A percentile compares a stretch with the other conserved stretches of the same genome.
Evolutionary conservation across 331 rosid species (phyloP).

Genomic region (Stylosanthes scabra): DNA sequence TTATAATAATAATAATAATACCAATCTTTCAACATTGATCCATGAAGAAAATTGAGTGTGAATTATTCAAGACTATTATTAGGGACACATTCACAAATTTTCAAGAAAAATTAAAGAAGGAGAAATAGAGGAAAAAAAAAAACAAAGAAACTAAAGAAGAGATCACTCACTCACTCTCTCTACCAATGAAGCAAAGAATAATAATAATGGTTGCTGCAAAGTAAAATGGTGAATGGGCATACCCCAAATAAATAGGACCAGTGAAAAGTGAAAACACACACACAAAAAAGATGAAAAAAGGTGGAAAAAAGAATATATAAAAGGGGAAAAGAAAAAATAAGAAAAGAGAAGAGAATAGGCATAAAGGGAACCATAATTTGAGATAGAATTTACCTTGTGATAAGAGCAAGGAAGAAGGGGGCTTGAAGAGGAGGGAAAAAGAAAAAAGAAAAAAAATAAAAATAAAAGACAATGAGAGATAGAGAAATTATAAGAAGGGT

Average conservation of each 20-base stretch:
- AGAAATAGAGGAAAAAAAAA: not conserved
- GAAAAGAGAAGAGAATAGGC: not conserved
- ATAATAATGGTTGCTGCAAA: slow-evolving; percentile 1
- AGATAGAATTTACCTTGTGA: slow-evolving; percentile 87
- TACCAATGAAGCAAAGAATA: slow-evolving; percentile 34
- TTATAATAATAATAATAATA: not conserved
- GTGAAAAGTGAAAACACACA: slow-evolving; percentile 9
- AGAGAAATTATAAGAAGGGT: slow-evolving; percentile 34
- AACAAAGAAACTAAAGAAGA: slow-evolving; percentile 28
- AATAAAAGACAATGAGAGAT: not conserved
- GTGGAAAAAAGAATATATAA: not conserved
- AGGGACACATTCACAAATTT: too few relatives aligned
- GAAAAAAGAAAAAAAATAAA: not conserved
- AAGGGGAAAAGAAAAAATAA: not conserved
- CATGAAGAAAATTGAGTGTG: slow-evolving; percentile 9
- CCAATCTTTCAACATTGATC: not conserved
- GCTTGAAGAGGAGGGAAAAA: slow-evolving; percentile 39
- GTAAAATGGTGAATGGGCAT: slow-evolving; percentile 16
- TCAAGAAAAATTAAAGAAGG: not conserved
- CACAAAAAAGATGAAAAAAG: not conserved
- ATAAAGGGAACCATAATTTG: slow-evolving; percentile 38
- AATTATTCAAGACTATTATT: slow-evolving; percentile 9
- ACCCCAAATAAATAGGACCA: slow-evolving; percentile 35
- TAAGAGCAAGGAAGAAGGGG: slow-evolving; percentile 76
- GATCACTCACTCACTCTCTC: not conserved